These are phyloP conservation scores for Pythium aphanidermatum DNA, from an alignment of 352 stramenopile genomes.

Conservation along the genomic window DNA sequence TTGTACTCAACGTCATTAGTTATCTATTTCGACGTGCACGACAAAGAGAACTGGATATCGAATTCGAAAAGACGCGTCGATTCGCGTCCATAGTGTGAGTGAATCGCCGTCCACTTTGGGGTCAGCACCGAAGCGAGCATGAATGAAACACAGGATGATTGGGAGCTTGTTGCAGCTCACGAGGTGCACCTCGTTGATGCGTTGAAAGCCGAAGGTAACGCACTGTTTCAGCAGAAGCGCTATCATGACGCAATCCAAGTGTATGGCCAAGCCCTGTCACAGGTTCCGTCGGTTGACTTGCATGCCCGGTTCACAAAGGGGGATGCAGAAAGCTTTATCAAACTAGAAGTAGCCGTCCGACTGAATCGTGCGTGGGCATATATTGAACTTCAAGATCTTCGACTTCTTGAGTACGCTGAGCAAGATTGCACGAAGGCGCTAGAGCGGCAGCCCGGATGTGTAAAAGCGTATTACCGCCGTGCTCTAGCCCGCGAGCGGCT, in stretches of 20 bases:
- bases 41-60: too few relatives aligned
- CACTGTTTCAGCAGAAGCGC: slow-evolving; percentile 38
- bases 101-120: too few relatives aligned
- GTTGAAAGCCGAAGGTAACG: slow-evolving; percentile 55
- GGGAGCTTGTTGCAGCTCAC: slow-evolving; percentile 20
- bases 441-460: slow-evolving; percentile 44
- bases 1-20: too few relatives aligned
- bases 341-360: slow-evolving; percentile 42
- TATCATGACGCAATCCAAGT: slow-evolving; percentile 37
- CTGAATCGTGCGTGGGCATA: slow-evolving; percentile 61
- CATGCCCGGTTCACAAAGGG: not conserved
- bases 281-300: slow-evolving; percentile 1
- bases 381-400: slow-evolving; percentile 29
- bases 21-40: too few relatives aligned
- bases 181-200: slow-evolving; percentile 27
- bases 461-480: slow-evolving; percentile 90
- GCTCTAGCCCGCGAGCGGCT: slow-evolving; percentile 70
- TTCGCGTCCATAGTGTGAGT: too few relatives aligned
- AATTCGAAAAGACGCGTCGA: too few relatives aligned
- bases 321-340: slow-evolving; percentile 12
- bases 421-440: slow-evolving; percentile 76
- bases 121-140: not conserved
- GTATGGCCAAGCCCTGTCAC: slow-evolving; percentile 30
- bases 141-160: slow-evolving; percentile 8
- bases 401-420: slow-evolving; percentile 29